These are phyloP conservation scores for Gossypium armourianum DNA, from an alignment of 441 rosid genomes.

Conservation along the genomic window DNA sequence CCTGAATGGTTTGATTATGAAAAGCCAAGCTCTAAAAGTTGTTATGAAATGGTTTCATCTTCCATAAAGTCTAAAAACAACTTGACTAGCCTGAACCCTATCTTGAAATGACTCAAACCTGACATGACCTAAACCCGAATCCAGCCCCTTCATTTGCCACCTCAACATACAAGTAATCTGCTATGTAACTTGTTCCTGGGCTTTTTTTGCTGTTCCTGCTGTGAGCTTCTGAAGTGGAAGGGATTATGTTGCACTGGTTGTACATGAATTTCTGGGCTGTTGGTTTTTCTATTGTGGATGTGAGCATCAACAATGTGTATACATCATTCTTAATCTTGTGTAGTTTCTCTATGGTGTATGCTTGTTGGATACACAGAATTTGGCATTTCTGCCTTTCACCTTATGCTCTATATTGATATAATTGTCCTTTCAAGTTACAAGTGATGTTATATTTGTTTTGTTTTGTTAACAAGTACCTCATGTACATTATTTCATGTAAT, in stretches of 20 bases:
- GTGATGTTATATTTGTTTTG: slow-evolving; percentile 5
- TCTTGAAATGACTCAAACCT: neutral
- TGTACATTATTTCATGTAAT: slow-evolving; percentile 6
- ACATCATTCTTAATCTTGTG: neutral
- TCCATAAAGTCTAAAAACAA: neutral
- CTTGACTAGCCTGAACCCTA: neutral
- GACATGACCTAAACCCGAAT: neutral
- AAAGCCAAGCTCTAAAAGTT: neutral
- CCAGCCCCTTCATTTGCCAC: neutral
- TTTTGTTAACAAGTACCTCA: neutral
- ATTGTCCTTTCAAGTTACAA: neutral
- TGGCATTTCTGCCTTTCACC: slow-evolving; percentile 5
- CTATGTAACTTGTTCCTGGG: neutral
- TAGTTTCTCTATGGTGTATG: neutral
- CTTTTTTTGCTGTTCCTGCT: neutral
- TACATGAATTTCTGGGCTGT: neutral
- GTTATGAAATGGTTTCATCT: neutral
- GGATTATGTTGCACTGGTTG: neutral
- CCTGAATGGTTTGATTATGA: neutral
- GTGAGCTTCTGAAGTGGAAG: neutral
- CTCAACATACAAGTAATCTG: neutral
- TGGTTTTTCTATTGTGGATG: neutral
- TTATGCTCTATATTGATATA: slow-evolving; percentile 9
- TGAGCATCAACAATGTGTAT: neutral
- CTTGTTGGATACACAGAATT: neutral